Conservation (phyloP, 768 basidiomycete species). For the Kwoniella sp. region DNA sequence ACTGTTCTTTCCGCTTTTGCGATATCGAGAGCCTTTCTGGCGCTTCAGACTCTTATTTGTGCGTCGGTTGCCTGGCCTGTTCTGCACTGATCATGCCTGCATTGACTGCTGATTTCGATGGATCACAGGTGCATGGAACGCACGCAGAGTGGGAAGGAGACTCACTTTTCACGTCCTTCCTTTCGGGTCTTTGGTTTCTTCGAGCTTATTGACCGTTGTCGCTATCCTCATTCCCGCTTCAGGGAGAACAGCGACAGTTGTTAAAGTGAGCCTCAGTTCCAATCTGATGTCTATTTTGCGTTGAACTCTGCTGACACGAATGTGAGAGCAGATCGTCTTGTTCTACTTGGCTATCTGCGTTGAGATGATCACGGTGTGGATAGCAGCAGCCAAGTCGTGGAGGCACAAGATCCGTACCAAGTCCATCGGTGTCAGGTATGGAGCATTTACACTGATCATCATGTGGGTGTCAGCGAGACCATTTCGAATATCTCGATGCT, state of each 20-base stretch:
- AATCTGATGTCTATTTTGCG: too few relatives aligned
- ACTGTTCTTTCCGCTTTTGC: constrained; percentile 37
- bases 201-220: constrained; percentile 23
- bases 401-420: constrained; percentile 7
- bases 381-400: constrained; percentile 5
- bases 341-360: constrained; percentile 33
- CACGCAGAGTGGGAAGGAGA: constrained; percentile 14
- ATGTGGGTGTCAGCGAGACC: constrained; percentile 33
- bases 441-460: constrained; percentile 45
- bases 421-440: constrained; percentile 36
- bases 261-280: constrained; percentile 25
- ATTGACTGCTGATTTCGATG: background rate
- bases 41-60: constrained; percentile 34
- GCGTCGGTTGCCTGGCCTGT: too few relatives aligned
- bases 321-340: constrained; percentile 22
- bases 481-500: too few relatives aligned
- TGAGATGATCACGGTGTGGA: constrained; percentile 27
- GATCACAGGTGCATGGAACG: constrained; percentile 23
- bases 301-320: background rate
- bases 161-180: constrained; percentile 11
- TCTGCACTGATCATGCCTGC: too few relatives aligned
- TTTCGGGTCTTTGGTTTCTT: constrained; percentile 15
- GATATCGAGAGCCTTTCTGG: constrained; percentile 27
- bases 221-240: constrained; percentile 22
- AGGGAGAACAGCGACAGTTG: constrained; percentile 11